Evolutionary conservation across 2,329 filamentous ascomycete species (phyloP).

Genomic region (Fusarium duplospermum): DNA sequence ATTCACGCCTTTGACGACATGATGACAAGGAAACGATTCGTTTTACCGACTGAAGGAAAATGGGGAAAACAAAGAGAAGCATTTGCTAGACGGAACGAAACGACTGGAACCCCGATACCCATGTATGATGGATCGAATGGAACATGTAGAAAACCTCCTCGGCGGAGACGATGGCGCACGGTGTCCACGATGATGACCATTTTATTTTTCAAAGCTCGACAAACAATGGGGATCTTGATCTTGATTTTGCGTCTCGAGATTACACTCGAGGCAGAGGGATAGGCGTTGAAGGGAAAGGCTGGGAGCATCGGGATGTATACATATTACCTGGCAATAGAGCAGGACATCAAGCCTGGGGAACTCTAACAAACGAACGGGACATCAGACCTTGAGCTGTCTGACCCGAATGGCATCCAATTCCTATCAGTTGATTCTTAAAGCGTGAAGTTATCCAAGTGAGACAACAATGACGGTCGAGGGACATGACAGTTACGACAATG

Average conservation of each 20-base stretch:
- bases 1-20: conserved; percentile 35
- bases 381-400: not conserved
- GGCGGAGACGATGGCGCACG: conserved; percentile 35
- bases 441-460: not conserved
- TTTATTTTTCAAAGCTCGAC: conserved; percentile 11
- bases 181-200: conserved; percentile 41
- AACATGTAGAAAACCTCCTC: conserved; percentile 41
- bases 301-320: not conserved
- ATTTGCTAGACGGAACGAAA: conserved; percentile 39
- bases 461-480: not conserved
- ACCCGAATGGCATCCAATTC: not conserved
- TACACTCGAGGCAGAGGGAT: not conserved
- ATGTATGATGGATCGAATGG: conserved; percentile 37
- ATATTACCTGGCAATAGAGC: conserved; percentile 3
- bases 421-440: not conserved
- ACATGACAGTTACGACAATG: not conserved
- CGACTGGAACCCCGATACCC: conserved; percentile 41
- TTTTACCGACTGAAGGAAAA: conserved; percentile 7
- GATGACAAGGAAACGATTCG: conserved; percentile 25
- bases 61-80: conserved; percentile 22
- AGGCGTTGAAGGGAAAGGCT: conserved; percentile 30
- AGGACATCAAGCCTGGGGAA: not conserved
- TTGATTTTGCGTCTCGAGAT: not conserved
- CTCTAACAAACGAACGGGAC: not conserved
- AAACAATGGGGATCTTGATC: not conserved